Conservation (phyloP, 768 basidiomycete genomes). For the Coprinellus micaceus region DNA sequence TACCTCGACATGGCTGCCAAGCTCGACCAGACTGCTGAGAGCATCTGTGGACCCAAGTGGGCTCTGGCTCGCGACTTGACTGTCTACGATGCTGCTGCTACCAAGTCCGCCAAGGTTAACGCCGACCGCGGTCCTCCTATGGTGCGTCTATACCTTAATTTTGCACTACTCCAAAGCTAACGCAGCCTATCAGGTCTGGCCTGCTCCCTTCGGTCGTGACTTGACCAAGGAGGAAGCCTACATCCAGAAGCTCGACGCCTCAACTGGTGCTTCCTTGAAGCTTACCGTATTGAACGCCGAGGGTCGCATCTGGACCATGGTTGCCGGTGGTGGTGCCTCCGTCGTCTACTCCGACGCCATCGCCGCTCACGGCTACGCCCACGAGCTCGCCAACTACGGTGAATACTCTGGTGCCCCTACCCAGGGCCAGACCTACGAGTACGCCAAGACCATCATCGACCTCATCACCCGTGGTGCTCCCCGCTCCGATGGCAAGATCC, state of each 20-base stretch:
- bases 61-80: constrained; percentile 90
- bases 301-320: constrained; percentile 99
- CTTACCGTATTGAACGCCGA: constrained; percentile 93
- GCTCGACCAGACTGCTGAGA: constrained; percentile 98
- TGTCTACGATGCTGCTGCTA: constrained; percentile 56
- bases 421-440: constrained; percentile 98
- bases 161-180: not conserved
- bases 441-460: constrained; percentile 97
- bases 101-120: constrained; percentile 52
- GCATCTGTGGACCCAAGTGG: constrained; percentile 98
- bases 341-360: constrained; percentile 76
- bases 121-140: constrained; percentile 97
- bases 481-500: constrained; percentile 87
- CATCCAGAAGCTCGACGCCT: constrained; percentile 96
- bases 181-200: constrained; percentile 54
- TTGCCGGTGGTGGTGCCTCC: constrained; percentile 88
- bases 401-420: constrained; percentile 99
- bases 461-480: constrained; percentile 89
- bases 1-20: constrained; percentile 99
- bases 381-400: constrained; percentile 99
- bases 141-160: constrained; percentile 41
- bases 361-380: constrained; percentile 89
- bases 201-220: constrained; percentile 94
- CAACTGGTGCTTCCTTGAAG: constrained; percentile 97
- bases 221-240: constrained; percentile 99